Conservation (phyloP, 2,329 filamentous ascomycete species). For the Leptographium flavum region DNA sequence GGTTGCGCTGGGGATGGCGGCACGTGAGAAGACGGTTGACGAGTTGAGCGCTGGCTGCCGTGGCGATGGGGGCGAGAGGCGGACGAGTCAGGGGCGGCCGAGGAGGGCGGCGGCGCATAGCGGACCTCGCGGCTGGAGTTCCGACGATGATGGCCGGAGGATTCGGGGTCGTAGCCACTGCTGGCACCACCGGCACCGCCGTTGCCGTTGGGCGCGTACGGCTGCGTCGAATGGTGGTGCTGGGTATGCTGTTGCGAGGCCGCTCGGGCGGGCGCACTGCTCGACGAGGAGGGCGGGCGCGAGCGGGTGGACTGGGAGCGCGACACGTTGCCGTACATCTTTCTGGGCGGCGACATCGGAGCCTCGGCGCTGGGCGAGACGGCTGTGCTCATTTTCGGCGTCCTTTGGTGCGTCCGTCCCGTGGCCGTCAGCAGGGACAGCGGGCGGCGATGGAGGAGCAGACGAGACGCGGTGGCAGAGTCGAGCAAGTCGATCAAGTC, state of each 20-base stretch:
- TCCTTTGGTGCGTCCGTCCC: too few species aligned
- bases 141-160: slow-evolving; percentile 20
- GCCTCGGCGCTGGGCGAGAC: slow-evolving; percentile 18
- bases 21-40: slow-evolving; percentile 3
- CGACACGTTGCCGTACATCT: slow-evolving; percentile 15
- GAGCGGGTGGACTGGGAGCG: slow-evolving; percentile 24
- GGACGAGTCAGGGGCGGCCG: slow-evolving; percentile 30
- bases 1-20: slow-evolving; percentile 6
- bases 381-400: slow-evolving; percentile 22
- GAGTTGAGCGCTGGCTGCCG: slow-evolving; percentile 29
- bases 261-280: slow-evolving; percentile 8
- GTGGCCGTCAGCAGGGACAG: slow-evolving; percentile 2
- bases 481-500: background rate
- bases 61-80: slow-evolving; percentile 32
- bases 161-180: slow-evolving; percentile 4
- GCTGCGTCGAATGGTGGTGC: slow-evolving; percentile 7
- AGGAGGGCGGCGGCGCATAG: slow-evolving; percentile 49
- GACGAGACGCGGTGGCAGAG: background rate
- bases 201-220: slow-evolving; percentile 3
- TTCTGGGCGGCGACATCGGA: slow-evolving; percentile 17
- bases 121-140: slow-evolving; percentile 43
- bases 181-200: too few species aligned
- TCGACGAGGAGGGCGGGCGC: slow-evolving; percentile 17
- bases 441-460: background rate
- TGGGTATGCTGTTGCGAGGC: slow-evolving; percentile 15